phyloP scores from a whole-genome alignment of 768 basidiomycete species.

The Phaeolepiota aurea region DNA sequence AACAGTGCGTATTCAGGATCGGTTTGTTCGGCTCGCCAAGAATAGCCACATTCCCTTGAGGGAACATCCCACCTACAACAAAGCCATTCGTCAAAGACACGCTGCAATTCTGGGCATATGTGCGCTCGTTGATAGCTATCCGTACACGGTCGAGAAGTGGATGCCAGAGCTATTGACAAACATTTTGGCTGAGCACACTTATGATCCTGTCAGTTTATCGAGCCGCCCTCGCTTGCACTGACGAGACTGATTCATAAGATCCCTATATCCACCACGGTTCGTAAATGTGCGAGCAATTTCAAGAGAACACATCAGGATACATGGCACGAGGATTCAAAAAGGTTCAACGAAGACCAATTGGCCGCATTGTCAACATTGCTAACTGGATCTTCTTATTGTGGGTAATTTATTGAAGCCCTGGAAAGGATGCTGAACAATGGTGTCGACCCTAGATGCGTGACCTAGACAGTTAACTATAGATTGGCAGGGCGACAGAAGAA shows the following conservation, averaged over 20 bases:
- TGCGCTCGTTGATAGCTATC: conserved; percentile 88
- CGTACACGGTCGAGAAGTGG: conserved; percentile 93
- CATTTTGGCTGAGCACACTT: conserved; percentile 73
- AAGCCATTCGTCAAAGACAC: conserved; percentile 71
- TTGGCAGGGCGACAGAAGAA: too few relatives aligned
- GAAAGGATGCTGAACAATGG: too few relatives aligned
- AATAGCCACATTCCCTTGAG: conserved; percentile 59
- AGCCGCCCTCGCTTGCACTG: too few relatives aligned
- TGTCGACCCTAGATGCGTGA: neutral
- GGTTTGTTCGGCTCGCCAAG: conserved; percentile 70
- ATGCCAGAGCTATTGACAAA: conserved; percentile 79
- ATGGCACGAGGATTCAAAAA: conserved; percentile 83
- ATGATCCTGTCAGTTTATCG: conserved; percentile 68
- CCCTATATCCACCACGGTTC: conserved; percentile 79
- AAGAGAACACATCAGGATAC: conserved; percentile 82
- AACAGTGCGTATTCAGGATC: conserved; percentile 37
- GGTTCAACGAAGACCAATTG: conserved; percentile 82
- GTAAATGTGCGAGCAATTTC: conserved; percentile 73
- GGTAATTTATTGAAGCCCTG: conserved; percentile 18
- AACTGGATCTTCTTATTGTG: conserved; percentile 80
- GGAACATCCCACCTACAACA: conserved; percentile 57
- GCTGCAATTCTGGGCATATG: conserved; percentile 92
- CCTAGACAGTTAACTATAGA: neutral
- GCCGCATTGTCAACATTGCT: conserved; percentile 75
- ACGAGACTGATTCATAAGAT: too few relatives aligned